A percentile compares a stretch with the other conserved stretches of the same genome.
phyloP scores from a whole-genome alignment of 2,329 filamentous ascomycete species.

The Ilyonectria robusta region DNA sequence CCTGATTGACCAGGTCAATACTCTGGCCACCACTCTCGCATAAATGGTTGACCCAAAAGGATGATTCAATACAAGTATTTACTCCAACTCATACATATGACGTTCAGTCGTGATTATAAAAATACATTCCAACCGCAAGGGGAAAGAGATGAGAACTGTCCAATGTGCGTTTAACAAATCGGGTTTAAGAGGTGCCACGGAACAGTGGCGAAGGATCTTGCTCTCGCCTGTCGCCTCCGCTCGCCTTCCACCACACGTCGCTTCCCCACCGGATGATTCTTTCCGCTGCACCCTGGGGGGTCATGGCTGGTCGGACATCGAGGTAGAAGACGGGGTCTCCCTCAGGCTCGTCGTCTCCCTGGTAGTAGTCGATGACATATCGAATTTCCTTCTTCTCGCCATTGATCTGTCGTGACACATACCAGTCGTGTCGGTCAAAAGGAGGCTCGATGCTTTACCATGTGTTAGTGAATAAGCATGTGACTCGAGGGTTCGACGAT shows the following conservation, averaged over 20 bases:
- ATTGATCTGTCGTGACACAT: slow-evolving; percentile 79
- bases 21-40: slow-evolving; percentile 50
- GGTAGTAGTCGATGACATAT: slow-evolving; percentile 98
- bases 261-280: slow-evolving; percentile 90
- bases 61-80: slow-evolving; percentile 36
- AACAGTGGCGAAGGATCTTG: slow-evolving; percentile 55
- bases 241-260: slow-evolving; percentile 94
- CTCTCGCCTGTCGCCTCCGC: slow-evolving; percentile 77
- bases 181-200: slow-evolving; percentile 40
- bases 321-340: slow-evolving; percentile 97
- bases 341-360: slow-evolving; percentile 82
- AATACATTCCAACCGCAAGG: slow-evolving; percentile 44
- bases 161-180: slow-evolving; percentile 24
- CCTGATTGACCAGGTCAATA: slow-evolving; percentile 67
- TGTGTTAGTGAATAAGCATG: slow-evolving; percentile 33
- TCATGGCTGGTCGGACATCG: slow-evolving; percentile 91
- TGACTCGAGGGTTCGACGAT: not conserved
- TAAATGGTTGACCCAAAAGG: slow-evolving; percentile 22
- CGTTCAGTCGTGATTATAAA: slow-evolving; percentile 48
- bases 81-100: slow-evolving; percentile 40
- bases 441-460: slow-evolving; percentile 79
- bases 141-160: slow-evolving; percentile 46
- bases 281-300: slow-evolving; percentile 84
- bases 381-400: slow-evolving; percentile 83
- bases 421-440: slow-evolving; percentile 99